Percentiles rank a stretch among this genome's conserved stretches.
Conservation (phyloP, 2,329 filamentous ascomycete genomes). For the Cadophora luteo-olivacea region DNA sequence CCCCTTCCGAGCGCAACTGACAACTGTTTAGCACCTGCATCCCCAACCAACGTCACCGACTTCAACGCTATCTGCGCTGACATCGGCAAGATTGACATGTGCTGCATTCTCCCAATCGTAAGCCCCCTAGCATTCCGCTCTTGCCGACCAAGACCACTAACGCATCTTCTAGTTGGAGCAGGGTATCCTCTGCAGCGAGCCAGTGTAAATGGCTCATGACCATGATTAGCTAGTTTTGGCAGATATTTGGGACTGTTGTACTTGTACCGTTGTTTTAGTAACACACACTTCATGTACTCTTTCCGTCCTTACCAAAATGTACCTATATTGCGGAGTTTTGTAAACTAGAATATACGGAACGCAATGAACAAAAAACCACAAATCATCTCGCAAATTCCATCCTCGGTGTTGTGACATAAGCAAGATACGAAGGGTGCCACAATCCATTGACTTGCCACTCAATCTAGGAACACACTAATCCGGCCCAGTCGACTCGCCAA, state of each 20-base stretch:
- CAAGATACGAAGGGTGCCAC: too few species aligned
- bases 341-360: slow-evolving; percentile 4
- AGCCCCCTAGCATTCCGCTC: slow-evolving; percentile 17
- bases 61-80: slow-evolving; percentile 39
- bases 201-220: neutral
- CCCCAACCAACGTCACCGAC: slow-evolving; percentile 51
- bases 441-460: too few species aligned
- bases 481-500: too few species aligned
- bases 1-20: neutral
- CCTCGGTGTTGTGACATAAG: neutral
- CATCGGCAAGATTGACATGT: slow-evolving; percentile 51
- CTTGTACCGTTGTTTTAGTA: neutral
- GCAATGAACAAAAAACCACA: neutral
- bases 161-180: slow-evolving; percentile 38
- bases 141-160: slow-evolving; percentile 7
- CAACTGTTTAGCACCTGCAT: slow-evolving; percentile 44
- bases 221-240: neutral
- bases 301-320: neutral
- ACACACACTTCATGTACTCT: neutral
- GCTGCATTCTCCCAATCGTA: slow-evolving; percentile 60
- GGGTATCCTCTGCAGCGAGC: slow-evolving; percentile 43
- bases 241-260: neutral
- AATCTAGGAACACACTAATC: too few species aligned
- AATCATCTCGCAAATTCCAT: neutral
- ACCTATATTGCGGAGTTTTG: slow-evolving; percentile 4